phyloP scores from a whole-genome alignment of 495 filamentous ascomycete genomes.

The Parathielavia hyrcaniae region DNA sequence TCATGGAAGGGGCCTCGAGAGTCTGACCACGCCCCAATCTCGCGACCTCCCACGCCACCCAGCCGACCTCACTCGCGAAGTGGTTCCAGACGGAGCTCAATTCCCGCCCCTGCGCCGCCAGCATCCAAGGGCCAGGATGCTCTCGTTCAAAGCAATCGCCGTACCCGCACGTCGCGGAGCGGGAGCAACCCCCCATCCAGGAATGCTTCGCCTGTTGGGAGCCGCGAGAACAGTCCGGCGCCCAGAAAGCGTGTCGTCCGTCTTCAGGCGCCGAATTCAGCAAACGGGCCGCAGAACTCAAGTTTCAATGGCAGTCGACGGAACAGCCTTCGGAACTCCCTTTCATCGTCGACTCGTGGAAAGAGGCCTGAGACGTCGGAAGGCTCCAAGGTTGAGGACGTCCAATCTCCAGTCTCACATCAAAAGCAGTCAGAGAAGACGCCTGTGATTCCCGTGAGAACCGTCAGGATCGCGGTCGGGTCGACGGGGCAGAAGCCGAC shows the following conservation, averaged over 20 bases:
- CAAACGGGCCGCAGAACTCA: constrained; percentile 20
- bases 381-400: constrained; percentile 20
- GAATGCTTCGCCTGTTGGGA: background rate
- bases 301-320: constrained; percentile 28
- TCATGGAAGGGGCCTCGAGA: background rate
- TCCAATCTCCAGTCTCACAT: constrained; percentile 19
- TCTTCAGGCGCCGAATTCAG: constrained; percentile 43
- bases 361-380: constrained; percentile 37
- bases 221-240: constrained; percentile 29
- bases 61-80: background rate
- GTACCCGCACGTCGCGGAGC: background rate
- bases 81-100: constrained; percentile 4
- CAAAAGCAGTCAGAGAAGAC: constrained; percentile 49
- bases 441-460: constrained; percentile 57
- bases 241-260: constrained; percentile 52
- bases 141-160: background rate
- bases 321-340: constrained; percentile 33
- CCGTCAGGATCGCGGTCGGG: constrained; percentile 52
- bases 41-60: background rate
- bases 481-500: constrained; percentile 39
- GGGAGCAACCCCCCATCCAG: background rate
- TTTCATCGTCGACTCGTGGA: constrained; percentile 34
- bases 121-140: constrained; percentile 5
- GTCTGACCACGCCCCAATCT: background rate
- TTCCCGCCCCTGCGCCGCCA: background rate